phyloP scores from a whole-genome alignment of 345 rosid genomes.

The Arabis hirsuta region DNA sequence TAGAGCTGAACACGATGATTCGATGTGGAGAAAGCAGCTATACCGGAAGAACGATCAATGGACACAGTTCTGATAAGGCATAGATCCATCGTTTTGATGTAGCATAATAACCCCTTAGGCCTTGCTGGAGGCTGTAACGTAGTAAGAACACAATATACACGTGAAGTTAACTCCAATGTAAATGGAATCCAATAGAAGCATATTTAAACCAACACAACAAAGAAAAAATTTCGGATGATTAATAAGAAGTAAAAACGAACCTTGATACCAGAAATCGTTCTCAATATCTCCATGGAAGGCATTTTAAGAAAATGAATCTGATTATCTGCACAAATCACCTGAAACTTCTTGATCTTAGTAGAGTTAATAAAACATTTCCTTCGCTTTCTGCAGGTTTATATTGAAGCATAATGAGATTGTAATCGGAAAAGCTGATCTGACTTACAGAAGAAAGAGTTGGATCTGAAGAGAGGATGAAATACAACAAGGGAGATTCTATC shows the following conservation, averaged over 20 bases:
- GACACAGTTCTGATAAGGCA: constrained; percentile 48
- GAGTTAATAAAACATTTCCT: background rate
- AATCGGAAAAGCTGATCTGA: background rate
- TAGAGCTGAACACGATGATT: constrained; percentile 71
- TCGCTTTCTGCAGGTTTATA: constrained; percentile 9
- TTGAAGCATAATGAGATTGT: background rate
- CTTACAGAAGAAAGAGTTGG: constrained; percentile 81
- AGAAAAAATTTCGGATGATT: background rate
- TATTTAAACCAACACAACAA: constrained; percentile 8
- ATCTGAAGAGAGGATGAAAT: constrained; percentile 67
- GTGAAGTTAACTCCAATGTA: constrained; percentile 8
- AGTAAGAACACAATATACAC: constrained; percentile 38
- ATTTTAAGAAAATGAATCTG: constrained; percentile 76
- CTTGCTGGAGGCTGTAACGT: constrained; percentile 56
- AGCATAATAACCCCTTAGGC: constrained; percentile 45
- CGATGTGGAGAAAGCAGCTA: constrained; percentile 68
- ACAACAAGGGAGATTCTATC: constrained; percentile 73
- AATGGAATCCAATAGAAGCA: background rate
- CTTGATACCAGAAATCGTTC: constrained; percentile 80
- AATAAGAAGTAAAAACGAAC: constrained; percentile 44
- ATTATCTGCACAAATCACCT: constrained; percentile 90
- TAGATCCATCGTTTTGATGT: background rate
- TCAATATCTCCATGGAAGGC: constrained; percentile 79
- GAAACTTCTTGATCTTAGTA: constrained; percentile 42
- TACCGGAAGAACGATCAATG: constrained; percentile 62